Percentiles rank a stretch among this genome's conserved stretches.
These are phyloP conservation scores for Carex parvula DNA, from an alignment of 176 grass and related monocot species.

Conservation along the genomic window DNA sequence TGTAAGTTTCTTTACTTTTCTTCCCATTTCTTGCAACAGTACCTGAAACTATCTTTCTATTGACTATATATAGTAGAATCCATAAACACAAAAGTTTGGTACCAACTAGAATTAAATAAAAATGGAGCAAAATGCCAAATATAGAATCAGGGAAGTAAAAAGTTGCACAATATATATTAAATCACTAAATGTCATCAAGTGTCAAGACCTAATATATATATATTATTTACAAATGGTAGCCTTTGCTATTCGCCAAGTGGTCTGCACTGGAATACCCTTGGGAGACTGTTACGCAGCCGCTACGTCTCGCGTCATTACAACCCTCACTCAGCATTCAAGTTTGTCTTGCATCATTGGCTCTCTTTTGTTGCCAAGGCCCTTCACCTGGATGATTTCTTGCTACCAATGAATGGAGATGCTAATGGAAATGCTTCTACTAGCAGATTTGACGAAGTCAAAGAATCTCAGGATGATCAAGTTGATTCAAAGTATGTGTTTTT, in stretches of 20 bases:
- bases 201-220: background rate
- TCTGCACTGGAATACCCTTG: background rate
- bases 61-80: background rate
- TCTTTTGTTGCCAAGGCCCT: background rate
- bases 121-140: background rate
- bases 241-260: background rate
- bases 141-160: background rate
- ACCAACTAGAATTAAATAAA: background rate
- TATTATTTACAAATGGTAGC: background rate
- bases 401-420: background rate
- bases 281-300: background rate
- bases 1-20: background rate
- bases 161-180: background rate
- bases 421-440: background rate
- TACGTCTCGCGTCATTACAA: background rate
- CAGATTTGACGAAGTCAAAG: background rate
- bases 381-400: constrained; percentile 10
- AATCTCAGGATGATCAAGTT: constrained; percentile 9
- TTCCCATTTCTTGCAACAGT: background rate
- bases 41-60: background rate
- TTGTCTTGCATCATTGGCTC: constrained; percentile 12
- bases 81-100: background rate
- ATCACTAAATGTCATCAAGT: background rate
- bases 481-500: constrained; percentile 7
- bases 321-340: constrained; percentile 4